phyloP scores from a whole-genome alignment of 805 yeast genomes.

The Saccharomyces paradoxus region DNA sequence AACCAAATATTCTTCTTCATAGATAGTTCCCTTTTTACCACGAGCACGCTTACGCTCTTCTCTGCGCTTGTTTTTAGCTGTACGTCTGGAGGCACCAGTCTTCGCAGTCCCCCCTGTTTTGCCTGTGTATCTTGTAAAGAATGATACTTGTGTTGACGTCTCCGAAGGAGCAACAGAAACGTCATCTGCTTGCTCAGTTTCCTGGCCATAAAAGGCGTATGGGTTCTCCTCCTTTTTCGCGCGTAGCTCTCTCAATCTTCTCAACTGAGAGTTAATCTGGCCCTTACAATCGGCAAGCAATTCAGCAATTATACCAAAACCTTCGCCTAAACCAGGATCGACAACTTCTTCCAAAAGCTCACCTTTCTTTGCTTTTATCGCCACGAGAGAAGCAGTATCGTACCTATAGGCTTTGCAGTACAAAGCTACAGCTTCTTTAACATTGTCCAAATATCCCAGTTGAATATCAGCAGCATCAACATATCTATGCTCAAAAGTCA shows the following conservation, averaged over 20 bases:
- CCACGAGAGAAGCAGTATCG: conserved; percentile 67
- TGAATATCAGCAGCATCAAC: conserved; percentile 76
- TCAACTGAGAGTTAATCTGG: conserved; percentile 76
- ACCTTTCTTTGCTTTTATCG: conserved; percentile 35
- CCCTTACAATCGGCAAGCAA: conserved; percentile 86
- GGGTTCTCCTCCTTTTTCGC: conserved; percentile 80
- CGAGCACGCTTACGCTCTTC: conserved; percentile 94
- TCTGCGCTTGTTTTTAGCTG: conserved; percentile 85
- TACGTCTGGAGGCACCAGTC: conserved; percentile 89
- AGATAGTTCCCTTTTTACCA: conserved; percentile 95
- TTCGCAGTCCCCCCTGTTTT: conserved; percentile 92
- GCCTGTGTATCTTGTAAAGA: conserved; percentile 93
- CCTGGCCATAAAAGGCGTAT: conserved; percentile 69
- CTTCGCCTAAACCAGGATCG: conserved; percentile 74
- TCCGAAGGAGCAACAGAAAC: conserved; percentile 93
- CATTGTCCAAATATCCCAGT: conserved; percentile 48
- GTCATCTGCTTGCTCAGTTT: conserved; percentile 78
- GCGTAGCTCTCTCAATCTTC: conserved; percentile 76
- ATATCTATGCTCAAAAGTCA: conserved; percentile 64
- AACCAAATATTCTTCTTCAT: conserved; percentile 91
- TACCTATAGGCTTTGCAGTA: conserved; percentile 70
- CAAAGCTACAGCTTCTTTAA: conserved; percentile 53
- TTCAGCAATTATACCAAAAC: conserved; percentile 82
- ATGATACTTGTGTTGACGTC: conserved; percentile 84
- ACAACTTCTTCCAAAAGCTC: conserved; percentile 51